Percentiles rank a stretch among this genome's conserved stretches.
Evolutionary conservation across 208 protist genomes (phyloP).

Genomic region (Spongospora subterranea): DNA sequence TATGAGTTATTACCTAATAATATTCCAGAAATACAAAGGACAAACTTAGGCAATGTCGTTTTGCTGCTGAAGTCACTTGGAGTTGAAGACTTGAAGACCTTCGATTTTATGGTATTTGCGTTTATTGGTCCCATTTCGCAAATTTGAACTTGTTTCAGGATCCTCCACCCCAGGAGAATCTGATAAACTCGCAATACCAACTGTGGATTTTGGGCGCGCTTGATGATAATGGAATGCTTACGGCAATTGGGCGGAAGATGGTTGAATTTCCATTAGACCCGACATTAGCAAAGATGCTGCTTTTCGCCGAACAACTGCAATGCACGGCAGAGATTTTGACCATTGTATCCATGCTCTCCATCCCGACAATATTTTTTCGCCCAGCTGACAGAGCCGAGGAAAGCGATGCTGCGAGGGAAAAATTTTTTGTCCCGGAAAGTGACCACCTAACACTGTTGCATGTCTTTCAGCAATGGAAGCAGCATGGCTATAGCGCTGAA

Average conservation of each 20-base stretch:
- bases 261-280: conserved; percentile 97
- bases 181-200: conserved; percentile 90
- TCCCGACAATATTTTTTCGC: conserved; percentile 93
- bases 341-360: conserved; percentile 92
- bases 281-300: conserved; percentile 91
- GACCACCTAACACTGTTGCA: conserved; percentile 99
- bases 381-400: conserved; percentile 79
- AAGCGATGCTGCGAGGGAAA: conserved; percentile 79
- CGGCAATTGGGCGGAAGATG: conserved; percentile 89
- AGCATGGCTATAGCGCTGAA: conserved; percentile 82
- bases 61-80: conserved; percentile 85
- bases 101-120: conserved; percentile 99
- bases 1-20: conserved; percentile 82
- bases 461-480: conserved; percentile 88
- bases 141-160: conserved; percentile 38
- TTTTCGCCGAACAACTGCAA: conserved; percentile 76
- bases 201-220: conserved; percentile 98
- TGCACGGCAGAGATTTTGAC: conserved; percentile 80
- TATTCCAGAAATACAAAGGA: conserved; percentile 87
- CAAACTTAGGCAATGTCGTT: conserved; percentile 88
- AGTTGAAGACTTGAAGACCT: conserved; percentile 88
- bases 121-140: conserved; percentile 66
- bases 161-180: conserved; percentile 83
- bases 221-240: conserved; percentile 89
- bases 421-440: conserved; percentile 93